Conservation (phyloP, 2,329 filamentous ascomycete genomes). For the Ceratocystis papillata region DNA sequence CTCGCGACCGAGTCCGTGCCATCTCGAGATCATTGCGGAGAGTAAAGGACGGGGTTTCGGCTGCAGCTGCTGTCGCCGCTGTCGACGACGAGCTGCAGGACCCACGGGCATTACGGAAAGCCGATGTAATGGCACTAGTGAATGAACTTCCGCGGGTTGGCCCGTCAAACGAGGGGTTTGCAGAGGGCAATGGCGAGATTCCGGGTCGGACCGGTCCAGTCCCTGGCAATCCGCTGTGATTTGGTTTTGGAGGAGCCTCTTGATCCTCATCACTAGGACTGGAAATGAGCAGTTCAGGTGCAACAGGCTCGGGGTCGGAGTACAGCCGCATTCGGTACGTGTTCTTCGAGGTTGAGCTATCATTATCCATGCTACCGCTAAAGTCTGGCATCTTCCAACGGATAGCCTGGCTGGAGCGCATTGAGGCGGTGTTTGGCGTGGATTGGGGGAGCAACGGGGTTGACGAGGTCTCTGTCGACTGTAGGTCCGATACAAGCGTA, state of each 20-base stretch:
- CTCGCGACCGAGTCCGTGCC: slow-evolving; percentile 40
- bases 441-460: background rate
- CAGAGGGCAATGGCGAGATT: slow-evolving; percentile 14
- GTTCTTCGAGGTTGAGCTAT: background rate
- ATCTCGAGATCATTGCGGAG: slow-evolving; percentile 28
- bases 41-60: slow-evolving; percentile 21
- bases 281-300: slow-evolving; percentile 19
- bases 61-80: slow-evolving; percentile 23
- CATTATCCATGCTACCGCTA: background rate
- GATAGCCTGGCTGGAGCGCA: slow-evolving; percentile 14
- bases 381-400: slow-evolving; percentile 23
- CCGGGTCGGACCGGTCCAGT: slow-evolving; percentile 21
- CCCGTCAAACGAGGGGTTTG: slow-evolving; percentile 26
- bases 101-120: slow-evolving; percentile 22
- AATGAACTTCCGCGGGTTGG: slow-evolving; percentile 28
- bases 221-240: background rate
- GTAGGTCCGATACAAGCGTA: background rate
- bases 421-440: background rate
- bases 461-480: background rate
- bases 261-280: background rate
- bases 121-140: background rate
- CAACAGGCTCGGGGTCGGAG: slow-evolving; percentile 20
- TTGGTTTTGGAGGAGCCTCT: slow-evolving; percentile 13
- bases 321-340: slow-evolving; percentile 19
- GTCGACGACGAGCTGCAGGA: slow-evolving; percentile 25